Evolutionary conservation across 2,329 filamentous ascomycete genomes (phyloP), one percentile per base, ranked within the genome.

Genomic region (Geosmithia morbida): DNA sequence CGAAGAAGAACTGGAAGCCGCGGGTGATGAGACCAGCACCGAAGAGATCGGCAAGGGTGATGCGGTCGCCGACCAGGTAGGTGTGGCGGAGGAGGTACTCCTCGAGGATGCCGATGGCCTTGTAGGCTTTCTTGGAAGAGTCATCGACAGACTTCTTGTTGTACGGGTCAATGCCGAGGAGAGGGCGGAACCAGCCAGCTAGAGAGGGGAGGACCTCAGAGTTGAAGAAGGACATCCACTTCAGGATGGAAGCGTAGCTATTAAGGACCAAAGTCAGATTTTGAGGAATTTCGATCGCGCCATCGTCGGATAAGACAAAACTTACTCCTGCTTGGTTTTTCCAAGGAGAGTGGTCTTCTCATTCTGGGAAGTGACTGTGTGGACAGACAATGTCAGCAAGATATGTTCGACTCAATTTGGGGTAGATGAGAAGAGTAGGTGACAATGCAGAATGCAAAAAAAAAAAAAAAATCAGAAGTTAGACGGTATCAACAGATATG

Each of bases 271-370:
- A 42, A 2, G 14, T 26, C 16, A 19, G 22, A 20, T 43, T 65
- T 52, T 26, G 46, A 42, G 13, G 10, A 3, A 5, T 37, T 37
- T 37, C 13, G 37, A 50, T 37, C 11, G 33, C 33, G 33, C 33
- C 6, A 47, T 18, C 19, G 16, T 7, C 20, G 11, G 33, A 20
- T 3, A 46, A n/a, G 20, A 20, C 17, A n/a, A n/a, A 50, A 65
- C 75, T 66, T 72, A 88, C 81, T 98, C 92, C 77, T 98, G 90
- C 85, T 98, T 98, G 74, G 89, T 98, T 84, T 97, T 97, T 65
- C 92, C 92, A 60, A 98, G 82, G 56, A 98, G 88, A 58, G 88
- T 94, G 61, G 92, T 98, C 85, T 97, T 97, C 83, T 97, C 92
- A 70, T 98, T 98, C 75, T 98, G 92, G 59, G 92, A 97, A 61